Percentiles rank a stretch among this genome's conserved stretches.
phyloP scores from a whole-genome alignment of 148 eudicot species.

The Persicaria tinctoria region DNA sequence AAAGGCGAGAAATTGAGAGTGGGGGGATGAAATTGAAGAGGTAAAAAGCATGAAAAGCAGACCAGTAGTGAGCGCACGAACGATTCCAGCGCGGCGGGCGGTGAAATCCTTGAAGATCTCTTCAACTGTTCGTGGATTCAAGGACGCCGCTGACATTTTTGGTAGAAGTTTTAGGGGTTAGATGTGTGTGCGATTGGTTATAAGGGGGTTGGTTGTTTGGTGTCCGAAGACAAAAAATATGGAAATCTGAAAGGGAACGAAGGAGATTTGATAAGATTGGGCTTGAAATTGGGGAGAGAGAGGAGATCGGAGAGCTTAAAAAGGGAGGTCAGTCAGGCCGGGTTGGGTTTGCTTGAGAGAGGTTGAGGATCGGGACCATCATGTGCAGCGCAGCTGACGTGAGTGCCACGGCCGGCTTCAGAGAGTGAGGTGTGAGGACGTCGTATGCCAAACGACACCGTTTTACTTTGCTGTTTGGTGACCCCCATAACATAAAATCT shows the following conservation, averaged over 20 bases:
- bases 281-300: neutral
- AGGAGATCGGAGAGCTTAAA: slow-evolving; percentile 1
- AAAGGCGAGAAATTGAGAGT: neutral
- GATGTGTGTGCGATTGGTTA: neutral
- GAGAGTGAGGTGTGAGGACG: slow-evolving; percentile 6
- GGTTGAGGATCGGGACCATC: slow-evolving; percentile 9
- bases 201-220: neutral
- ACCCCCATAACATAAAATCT: too few relatives aligned
- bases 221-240: neutral
- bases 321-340: neutral
- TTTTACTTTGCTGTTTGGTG: neutral
- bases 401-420: neutral
- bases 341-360: neutral
- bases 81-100: slow-evolving; percentile 65
- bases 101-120: slow-evolving; percentile 95
- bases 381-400: slow-evolving; percentile 3
- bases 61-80: slow-evolving; percentile 82
- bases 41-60: neutral
- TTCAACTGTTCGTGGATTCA: slow-evolving; percentile 80
- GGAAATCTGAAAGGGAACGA: slow-evolving; percentile 1
- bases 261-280: slow-evolving; percentile 1
- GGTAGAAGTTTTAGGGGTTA: neutral
- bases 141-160: slow-evolving; percentile 62
- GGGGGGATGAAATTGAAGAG: slow-evolving; percentile 1
- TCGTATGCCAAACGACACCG: slow-evolving; percentile 2